These are phyloP conservation scores for Pseudogymnoascus sp. DNA, from an alignment of 2,329 filamentous ascomycete species.

Conservation along the genomic window DNA sequence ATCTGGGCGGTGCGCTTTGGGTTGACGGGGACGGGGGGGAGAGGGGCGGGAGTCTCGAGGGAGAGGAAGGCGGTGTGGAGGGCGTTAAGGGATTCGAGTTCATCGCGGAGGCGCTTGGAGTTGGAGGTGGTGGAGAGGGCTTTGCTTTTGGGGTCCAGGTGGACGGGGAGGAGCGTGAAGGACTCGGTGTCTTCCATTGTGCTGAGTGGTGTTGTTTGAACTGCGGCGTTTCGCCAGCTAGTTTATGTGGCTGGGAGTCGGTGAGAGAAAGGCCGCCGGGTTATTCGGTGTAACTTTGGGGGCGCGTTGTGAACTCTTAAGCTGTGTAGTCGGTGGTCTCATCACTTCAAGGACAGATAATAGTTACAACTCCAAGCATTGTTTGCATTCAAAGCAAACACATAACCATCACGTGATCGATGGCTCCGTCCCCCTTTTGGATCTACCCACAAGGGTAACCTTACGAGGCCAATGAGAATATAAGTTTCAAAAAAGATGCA, in stretches of 20 bases:
- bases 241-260: background rate
- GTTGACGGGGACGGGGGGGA: constrained; percentile 83
- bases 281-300: background rate
- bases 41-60: constrained; percentile 60
- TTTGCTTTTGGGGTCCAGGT: constrained; percentile 76
- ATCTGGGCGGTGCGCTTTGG: constrained; percentile 85
- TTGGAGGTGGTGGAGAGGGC: constrained; percentile 45
- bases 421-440: background rate
- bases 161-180: constrained; percentile 75
- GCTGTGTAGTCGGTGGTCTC: constrained; percentile 1
- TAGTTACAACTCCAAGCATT: background rate
- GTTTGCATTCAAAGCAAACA: constrained; percentile 1
- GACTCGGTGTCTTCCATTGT: constrained; percentile 55
- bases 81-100: constrained; percentile 66
- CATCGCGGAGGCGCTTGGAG: constrained; percentile 46
- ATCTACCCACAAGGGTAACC: no score
- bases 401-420: background rate
- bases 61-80: constrained; percentile 67
- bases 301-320: background rate
- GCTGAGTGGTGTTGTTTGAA: constrained; percentile 9
- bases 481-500: background rate
- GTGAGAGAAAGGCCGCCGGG: background rate
- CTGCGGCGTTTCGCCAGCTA: background rate
- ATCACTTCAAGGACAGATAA: constrained; percentile 3
- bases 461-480: background rate